Percentiles rank a stretch among this genome's conserved stretches.
Evolutionary conservation across 495 filamentous ascomycete species (phyloP).

Genomic region (Neurospora sp.): DNA sequence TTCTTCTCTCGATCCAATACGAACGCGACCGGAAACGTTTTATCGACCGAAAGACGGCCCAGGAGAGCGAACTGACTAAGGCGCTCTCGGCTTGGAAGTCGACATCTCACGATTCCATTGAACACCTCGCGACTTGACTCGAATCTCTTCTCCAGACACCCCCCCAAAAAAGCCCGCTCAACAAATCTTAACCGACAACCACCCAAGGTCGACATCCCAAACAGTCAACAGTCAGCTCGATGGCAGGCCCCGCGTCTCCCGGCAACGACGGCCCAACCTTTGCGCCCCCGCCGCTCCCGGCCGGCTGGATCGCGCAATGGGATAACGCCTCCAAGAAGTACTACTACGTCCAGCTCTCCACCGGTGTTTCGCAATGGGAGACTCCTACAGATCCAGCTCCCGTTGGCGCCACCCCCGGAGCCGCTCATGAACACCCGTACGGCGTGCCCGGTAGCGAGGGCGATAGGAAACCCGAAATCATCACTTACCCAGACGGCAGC

Average conservation of each 20-base stretch:
- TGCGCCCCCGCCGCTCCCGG: constrained; percentile 56
- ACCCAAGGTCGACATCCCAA: neutral
- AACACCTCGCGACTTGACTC: neutral
- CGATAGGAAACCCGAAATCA: constrained; percentile 29
- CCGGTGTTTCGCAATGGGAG: constrained; percentile 69
- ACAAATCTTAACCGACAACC: too few species aligned
- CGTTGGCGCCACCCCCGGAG: constrained; percentile 37
- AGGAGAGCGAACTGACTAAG: neutral
- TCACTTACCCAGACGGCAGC: constrained; percentile 42
- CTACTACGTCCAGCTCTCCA: constrained; percentile 71
- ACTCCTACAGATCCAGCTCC: constrained; percentile 57
- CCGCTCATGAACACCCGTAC: constrained; percentile 39
- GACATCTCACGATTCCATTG: neutral
- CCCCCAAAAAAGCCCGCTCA: neutral
- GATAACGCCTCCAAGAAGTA: constrained; percentile 62
- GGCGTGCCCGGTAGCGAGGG: constrained; percentile 27
- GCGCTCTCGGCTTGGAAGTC: neutral
- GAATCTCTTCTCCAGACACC: neutral
- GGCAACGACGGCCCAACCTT: constrained; percentile 60
- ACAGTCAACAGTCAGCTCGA: constrained; percentile 10
- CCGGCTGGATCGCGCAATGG: constrained; percentile 82
- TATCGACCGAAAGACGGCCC: neutral
- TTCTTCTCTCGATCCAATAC: neutral
- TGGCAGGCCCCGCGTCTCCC: constrained; percentile 44
- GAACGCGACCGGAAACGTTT: neutral